Conservation (phyloP, 768 basidiomycete genomes). For the Mycena olivaceomarginata region DNA sequence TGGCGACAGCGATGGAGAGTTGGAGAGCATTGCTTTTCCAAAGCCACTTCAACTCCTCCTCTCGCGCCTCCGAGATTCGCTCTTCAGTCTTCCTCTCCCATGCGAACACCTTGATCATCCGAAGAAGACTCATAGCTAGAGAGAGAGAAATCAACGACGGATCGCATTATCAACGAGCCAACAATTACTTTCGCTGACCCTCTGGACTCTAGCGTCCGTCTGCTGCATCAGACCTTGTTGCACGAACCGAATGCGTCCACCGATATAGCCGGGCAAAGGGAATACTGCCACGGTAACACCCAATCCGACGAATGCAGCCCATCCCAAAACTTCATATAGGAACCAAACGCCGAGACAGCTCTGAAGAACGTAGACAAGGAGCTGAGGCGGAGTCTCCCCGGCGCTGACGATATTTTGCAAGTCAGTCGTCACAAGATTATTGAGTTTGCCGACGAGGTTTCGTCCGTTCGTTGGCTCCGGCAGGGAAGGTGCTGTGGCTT, state of each 20-base stretch:
- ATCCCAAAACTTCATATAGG: conserved; percentile 68
- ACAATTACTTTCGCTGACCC: conserved; percentile 73
- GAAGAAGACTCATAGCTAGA: conserved; percentile 72
- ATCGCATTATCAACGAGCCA: conserved; percentile 36
- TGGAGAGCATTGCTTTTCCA: conserved; percentile 72
- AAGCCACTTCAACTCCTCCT: conserved; percentile 75
- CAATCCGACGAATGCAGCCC: conserved; percentile 77
- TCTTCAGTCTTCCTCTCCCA: conserved; percentile 76
- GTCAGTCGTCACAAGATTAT: conserved; percentile 85
- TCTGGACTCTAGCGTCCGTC: conserved; percentile 77
- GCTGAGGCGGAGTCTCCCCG: conserved; percentile 56
- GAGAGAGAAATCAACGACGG: conserved; percentile 48
- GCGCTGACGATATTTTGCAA: conserved; percentile 59
- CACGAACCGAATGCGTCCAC: conserved; percentile 65
- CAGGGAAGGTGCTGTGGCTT: conserved; percentile 19
- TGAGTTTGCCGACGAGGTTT: conserved; percentile 83
- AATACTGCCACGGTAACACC: conserved; percentile 69
- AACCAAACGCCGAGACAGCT: conserved; percentile 61
- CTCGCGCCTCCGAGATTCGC: conserved; percentile 72
- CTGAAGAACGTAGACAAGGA: conserved; percentile 51
- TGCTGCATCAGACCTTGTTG: conserved; percentile 72
- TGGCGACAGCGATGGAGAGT: conserved; percentile 64
- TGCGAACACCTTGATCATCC: conserved; percentile 84
- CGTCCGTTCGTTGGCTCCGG: conserved; percentile 14
- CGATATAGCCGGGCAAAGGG: conserved; percentile 77